These are phyloP conservation scores for Dendrobium officinale DNA, from an alignment of 106 monocot species.

Conservation along the genomic window DNA sequence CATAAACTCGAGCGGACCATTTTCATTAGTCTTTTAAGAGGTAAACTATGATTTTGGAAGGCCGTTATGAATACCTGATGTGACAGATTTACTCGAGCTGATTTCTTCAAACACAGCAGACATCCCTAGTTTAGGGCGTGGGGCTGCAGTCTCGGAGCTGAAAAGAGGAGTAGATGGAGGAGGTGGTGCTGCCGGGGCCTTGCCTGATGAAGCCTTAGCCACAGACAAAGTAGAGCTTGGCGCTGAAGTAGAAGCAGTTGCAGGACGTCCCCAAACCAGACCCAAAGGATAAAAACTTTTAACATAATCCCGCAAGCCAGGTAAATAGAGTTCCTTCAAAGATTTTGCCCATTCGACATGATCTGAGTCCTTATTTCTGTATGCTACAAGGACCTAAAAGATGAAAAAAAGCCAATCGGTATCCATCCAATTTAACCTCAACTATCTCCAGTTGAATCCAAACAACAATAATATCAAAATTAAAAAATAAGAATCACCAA, in stretches of 20 bases:
- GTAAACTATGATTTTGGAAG: not conserved
- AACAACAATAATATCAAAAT: not conserved
- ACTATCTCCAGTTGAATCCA: not conserved
- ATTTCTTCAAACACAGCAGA: constrained; percentile 86
- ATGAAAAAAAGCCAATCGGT: not conserved
- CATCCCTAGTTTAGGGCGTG: constrained; percentile 65
- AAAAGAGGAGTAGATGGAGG: constrained; percentile 42
- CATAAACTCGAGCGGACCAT: not conserved
- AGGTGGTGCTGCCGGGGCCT: constrained; percentile 36
- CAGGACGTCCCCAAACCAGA: constrained; percentile 65
- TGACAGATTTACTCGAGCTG: constrained; percentile 54
- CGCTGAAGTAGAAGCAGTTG: constrained; percentile 18
- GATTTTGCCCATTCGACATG: constrained; percentile 96
- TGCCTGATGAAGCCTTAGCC: constrained; percentile 13
- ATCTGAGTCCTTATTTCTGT: constrained; percentile 73
- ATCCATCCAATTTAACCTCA: not conserved
- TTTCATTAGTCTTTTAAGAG: not conserved
- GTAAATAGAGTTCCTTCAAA: constrained; percentile 87
- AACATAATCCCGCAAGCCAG: constrained; percentile 80
- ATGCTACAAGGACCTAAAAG: constrained; percentile 76
- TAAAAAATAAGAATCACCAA: not conserved
- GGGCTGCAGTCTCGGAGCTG: constrained; percentile 28
- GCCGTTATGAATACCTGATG: constrained; percentile 34
- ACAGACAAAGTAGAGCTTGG: constrained; percentile 14
- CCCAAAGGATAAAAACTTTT: constrained; percentile 84